Evolutionary conservation across 2,329 filamentous ascomycete species (phyloP).

Genomic region (Plectosphaerella plurivora): DNA sequence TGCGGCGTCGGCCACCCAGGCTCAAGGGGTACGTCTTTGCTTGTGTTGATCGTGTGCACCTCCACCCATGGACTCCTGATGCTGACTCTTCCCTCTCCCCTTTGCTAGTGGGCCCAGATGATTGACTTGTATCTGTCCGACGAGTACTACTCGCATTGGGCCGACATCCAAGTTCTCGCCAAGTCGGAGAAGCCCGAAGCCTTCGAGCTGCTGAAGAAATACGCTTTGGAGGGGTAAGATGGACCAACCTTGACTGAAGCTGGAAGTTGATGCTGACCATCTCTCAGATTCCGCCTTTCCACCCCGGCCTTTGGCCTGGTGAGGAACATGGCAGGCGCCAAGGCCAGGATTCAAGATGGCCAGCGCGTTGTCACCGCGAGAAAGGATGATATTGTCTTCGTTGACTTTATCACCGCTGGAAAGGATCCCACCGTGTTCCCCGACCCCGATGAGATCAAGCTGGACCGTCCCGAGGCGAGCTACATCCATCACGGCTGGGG

Average conservation of each 20-base stretch:
- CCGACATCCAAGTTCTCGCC: conserved; percentile 41
- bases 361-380: not conserved
- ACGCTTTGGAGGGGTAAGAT: conserved; percentile 36
- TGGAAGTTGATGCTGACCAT: not conserved
- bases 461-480: conserved; percentile 42
- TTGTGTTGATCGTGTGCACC: not conserved
- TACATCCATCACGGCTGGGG: conserved; percentile 45
- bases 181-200: conserved; percentile 35
- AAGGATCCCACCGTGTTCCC: conserved; percentile 44
- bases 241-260: not conserved
- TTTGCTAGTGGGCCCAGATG: conserved; percentile 40
- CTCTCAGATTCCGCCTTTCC: conserved; percentile 38
- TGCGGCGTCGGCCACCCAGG: conserved; percentile 55
- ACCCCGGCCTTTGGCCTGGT: conserved; percentile 41
- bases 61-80: conserved; percentile 32
- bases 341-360: conserved; percentile 27
- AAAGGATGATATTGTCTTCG: conserved; percentile 41
- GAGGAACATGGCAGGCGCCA: conserved; percentile 31
- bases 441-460: conserved; percentile 41
- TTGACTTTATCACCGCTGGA: conserved; percentile 44
- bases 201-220: conserved; percentile 41
- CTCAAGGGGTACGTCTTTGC: conserved; percentile 26
- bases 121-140: conserved; percentile 47
- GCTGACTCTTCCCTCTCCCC: conserved; percentile 28
- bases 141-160: conserved; percentile 38